Base-by-base conservation (phyloP, 352 stramenopile genomes). In the Pythium grandisporangium region DNA sequence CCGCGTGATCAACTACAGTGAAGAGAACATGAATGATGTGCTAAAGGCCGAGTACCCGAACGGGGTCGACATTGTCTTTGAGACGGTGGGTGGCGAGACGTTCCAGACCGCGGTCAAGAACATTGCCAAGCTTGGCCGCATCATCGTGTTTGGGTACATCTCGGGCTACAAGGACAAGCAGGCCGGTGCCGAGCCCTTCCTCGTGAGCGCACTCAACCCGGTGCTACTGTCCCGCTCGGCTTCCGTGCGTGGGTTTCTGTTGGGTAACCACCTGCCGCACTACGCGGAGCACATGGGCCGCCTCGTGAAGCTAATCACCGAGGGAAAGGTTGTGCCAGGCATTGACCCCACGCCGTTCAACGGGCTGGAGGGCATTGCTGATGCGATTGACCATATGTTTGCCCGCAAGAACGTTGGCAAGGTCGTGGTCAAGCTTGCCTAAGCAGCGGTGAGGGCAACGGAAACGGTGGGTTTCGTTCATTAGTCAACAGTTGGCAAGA, bases 1-100 rank as follows among this genome's bases (percentile, higher is more conserved):
- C 36, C 62, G 77, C 13, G 54, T 84, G 23, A 70, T 92, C 26
- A 73, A 85, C 45, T 89, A 89, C 55, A 83, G 62, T 12, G 71
- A 86, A 50, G 58, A 75, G 23, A 44, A 58, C 29, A 35, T 69
- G 17, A 48, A 7, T 37, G 37, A 51, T 16, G 56, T 64, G 58
- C 47, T 70, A 4, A 66, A 66, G 57, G 47, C 29, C 6, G 61
- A 66, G 57, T 58, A 79, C 51, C 56, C 62, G 6, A 48, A 61
- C 17, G 51, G 55, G n/a, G 51, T 72, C 19, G 44, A 72, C 19
- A 45, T 72, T 22, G 62, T 61, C 11, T 73, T 65, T 25, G 62
- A 67, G 39, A 52, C 46, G 13, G 51, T 68, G 14, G 58, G 58
- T 5, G 61, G 61, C 4, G 58, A 68, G 26, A 29, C 64, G 29